Percentiles rank a stretch among this genome's conserved stretches.
Evolutionary conservation across 2,329 filamentous ascomycete species (phyloP).

Genomic region (Helotiales sp.): DNA sequence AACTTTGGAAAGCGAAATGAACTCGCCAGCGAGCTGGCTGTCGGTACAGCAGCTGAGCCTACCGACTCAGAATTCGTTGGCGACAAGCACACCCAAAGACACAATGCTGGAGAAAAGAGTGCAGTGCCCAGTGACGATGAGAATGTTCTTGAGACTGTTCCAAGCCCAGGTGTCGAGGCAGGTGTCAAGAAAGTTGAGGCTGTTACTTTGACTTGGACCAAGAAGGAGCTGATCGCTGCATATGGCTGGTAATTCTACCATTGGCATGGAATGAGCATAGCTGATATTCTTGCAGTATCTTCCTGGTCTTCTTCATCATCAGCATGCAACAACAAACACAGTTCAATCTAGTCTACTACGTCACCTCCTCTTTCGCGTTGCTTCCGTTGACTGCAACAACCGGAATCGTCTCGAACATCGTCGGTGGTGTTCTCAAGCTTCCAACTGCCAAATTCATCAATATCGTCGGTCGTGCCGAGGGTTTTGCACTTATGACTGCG

Average conservation of each 20-base stretch:
- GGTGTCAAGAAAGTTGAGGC: conserved; percentile 38
- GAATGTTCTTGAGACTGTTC: conserved; percentile 14
- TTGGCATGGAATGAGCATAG: background rate
- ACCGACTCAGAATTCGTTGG: background rate
- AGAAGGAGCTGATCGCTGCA: conserved; percentile 34
- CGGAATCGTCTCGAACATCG: conserved; percentile 36
- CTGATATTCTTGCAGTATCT: conserved; percentile 26
- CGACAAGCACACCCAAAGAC: background rate
- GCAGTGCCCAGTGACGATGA: conserved; percentile 8
- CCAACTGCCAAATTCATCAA: conserved; percentile 69
- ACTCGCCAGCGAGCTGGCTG: conserved; percentile 22
- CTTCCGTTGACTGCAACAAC: conserved; percentile 36
- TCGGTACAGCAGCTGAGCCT: conserved; percentile 4
- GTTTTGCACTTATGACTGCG: conserved; percentile 59
- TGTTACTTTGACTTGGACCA: conserved; percentile 38
- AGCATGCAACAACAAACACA: conserved; percentile 38
- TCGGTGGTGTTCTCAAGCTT: conserved; percentile 37
- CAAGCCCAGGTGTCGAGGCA: conserved; percentile 29
- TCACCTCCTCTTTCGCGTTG: conserved; percentile 35
- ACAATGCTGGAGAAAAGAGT: conserved; percentile 11
- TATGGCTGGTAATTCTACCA: conserved; percentile 33
- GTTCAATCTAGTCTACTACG: conserved; percentile 29
- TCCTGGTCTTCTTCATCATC: conserved; percentile 39
- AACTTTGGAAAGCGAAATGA: conserved; percentile 22
- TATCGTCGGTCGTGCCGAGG: conserved; percentile 69